These are phyloP conservation scores for Jacaranda copaia DNA, from an alignment of 257 asterid species.

Conservation along the genomic window DNA sequence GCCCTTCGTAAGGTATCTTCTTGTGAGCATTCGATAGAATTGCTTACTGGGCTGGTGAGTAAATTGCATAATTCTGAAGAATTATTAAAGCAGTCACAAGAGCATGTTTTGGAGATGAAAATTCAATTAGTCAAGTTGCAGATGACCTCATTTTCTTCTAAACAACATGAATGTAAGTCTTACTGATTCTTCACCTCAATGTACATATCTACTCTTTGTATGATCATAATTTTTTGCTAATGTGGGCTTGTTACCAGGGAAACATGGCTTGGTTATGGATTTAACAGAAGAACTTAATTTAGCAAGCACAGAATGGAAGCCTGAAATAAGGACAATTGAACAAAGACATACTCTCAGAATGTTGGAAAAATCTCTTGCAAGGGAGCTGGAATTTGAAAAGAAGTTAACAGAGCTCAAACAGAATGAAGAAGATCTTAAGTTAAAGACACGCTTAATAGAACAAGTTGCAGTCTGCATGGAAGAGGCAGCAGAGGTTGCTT, in stretches of 20 bases:
- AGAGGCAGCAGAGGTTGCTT: conserved; percentile 89
- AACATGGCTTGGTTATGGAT: too few relatives aligned
- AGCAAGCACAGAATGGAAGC: conserved; percentile 36
- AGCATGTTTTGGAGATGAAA: conserved; percentile 70
- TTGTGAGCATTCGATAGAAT: conserved; percentile 46
- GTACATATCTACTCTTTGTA: too few relatives aligned
- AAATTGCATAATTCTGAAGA: conserved; percentile 70
- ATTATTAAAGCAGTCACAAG: conserved; percentile 61
- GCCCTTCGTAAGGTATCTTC: conserved; percentile 54
- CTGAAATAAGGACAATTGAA: conserved; percentile 55
- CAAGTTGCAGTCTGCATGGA: conserved; percentile 85
- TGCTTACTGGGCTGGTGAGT: conserved; percentile 40
- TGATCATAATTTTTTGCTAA: too few relatives aligned
- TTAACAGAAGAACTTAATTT: too few relatives aligned
- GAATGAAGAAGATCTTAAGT: conserved; percentile 79
- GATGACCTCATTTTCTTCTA: conserved; percentile 69
- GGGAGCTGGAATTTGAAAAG: conserved; percentile 86
- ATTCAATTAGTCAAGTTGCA: conserved; percentile 83
- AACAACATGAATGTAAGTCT: conserved; percentile 50
- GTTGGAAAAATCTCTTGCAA: conserved; percentile 74
- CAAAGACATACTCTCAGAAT: conserved; percentile 67
- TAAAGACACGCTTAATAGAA: conserved; percentile 65
- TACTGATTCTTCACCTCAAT: too few relatives aligned
- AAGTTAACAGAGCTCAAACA: conserved; percentile 61
- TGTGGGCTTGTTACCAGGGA: too few relatives aligned